Evolutionary conservation across 768 basidiomycete species (phyloP).

Genomic region (Phaeolepiota aurea): DNA sequence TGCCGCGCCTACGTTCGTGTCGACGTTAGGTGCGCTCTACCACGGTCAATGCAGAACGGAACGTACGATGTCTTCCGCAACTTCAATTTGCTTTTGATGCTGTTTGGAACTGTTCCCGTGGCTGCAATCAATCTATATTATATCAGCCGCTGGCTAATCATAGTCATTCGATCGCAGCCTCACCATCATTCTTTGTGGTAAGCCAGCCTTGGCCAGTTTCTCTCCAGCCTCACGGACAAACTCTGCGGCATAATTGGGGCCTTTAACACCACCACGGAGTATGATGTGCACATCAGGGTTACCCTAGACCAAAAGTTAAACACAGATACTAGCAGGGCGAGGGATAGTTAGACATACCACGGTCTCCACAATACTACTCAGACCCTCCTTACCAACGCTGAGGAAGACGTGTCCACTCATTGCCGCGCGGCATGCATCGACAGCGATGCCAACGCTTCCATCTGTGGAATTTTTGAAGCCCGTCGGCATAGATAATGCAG

Average conservation of each 20-base stretch:
- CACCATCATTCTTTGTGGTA: slow-evolving; percentile 84
- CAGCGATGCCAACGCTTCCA: slow-evolving; percentile 82
- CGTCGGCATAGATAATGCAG: slow-evolving; percentile 88
- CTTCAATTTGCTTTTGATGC: slow-evolving; percentile 79
- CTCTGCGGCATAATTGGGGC: slow-evolving; percentile 83
- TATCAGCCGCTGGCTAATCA: slow-evolving; percentile 1
- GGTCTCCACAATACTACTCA: slow-evolving; percentile 93
- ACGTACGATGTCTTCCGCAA: slow-evolving; percentile 84
- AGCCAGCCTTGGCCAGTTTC: slow-evolving; percentile 72
- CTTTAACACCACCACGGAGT: slow-evolving; percentile 80
- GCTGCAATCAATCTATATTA: slow-evolving; percentile 81
- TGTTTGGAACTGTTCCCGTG: slow-evolving; percentile 95
- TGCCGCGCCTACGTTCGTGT: slow-evolving; percentile 49
- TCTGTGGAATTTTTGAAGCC: slow-evolving; percentile 99
- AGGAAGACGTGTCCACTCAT: slow-evolving; percentile 90
- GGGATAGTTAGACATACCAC: slow-evolving; percentile 36
- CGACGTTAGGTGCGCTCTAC: not conserved
- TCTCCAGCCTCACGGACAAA: slow-evolving; percentile 68
- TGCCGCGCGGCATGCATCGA: slow-evolving; percentile 94
- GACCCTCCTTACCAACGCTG: slow-evolving; percentile 92
- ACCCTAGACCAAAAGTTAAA: slow-evolving; percentile 37
- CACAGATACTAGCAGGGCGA: slow-evolving; percentile 2
- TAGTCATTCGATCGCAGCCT: slow-evolving; percentile 9
- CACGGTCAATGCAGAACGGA: slow-evolving; percentile 5
- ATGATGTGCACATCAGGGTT: slow-evolving; percentile 94